phyloP scores from a whole-genome alignment of 108 stramenopile species.

The Stephanodiscus minutulus region DNA sequence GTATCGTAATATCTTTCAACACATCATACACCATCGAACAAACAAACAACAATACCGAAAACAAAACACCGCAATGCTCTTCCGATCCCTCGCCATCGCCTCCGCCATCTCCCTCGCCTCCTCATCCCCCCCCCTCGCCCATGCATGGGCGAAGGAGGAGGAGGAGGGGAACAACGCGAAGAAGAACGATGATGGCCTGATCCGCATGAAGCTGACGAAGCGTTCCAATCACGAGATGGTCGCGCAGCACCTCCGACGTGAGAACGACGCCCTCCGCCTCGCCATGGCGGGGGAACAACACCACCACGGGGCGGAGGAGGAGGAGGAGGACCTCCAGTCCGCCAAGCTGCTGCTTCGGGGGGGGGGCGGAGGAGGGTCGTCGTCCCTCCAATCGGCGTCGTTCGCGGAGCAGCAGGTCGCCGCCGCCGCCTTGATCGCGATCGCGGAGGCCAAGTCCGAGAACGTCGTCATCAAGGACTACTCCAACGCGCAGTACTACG shows the following conservation, averaged over 20 bases:
- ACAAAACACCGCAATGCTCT: constrained; percentile 12
- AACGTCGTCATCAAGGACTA: constrained; percentile 84
- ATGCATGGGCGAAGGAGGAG: constrained; percentile 1
- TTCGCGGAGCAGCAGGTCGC: constrained; percentile 12
- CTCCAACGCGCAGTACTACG: constrained; percentile 88
- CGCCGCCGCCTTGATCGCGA: neutral
- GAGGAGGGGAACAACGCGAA: neutral
- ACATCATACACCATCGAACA: no score
- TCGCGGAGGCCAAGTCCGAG: constrained; percentile 46
- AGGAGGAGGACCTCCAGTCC: constrained; percentile 5
- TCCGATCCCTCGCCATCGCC: constrained; percentile 25
- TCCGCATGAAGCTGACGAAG: constrained; percentile 51
- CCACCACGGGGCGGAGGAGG: neutral
- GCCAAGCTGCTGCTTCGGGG: no score
- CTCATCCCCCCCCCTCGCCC: constrained; percentile 8
- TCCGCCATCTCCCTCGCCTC: constrained; percentile 23
- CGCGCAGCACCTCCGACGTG: constrained; percentile 62
- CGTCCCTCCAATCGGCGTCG: neutral
- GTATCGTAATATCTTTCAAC: no score
- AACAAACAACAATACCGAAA: neutral
- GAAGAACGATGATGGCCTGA: constrained; percentile 37
- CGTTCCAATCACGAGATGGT: constrained; percentile 73
- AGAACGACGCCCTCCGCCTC: constrained; percentile 58
- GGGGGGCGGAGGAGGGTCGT: neutral
- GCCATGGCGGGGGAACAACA: constrained; percentile 12